A percentile compares a stretch with the other conserved stretches of the same genome.
Evolutionary conservation across 2,329 filamentous ascomycete genomes (phyloP).

Genomic region (Pseudocercospora cruenta): DNA sequence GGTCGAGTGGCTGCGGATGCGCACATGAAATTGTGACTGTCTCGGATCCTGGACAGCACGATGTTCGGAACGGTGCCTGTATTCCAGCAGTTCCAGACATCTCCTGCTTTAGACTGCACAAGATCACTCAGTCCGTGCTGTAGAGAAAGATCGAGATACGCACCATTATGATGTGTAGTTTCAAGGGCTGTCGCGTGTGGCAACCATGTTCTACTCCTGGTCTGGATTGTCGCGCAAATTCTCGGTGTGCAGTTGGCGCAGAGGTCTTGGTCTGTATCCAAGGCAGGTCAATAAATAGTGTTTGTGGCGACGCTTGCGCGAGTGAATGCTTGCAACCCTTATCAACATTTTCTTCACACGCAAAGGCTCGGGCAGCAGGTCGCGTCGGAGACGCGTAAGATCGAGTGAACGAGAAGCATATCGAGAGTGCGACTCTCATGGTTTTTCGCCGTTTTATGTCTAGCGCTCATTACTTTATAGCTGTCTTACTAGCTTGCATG

Average conservation of each 20-base stretch:
- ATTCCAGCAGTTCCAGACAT: not conserved
- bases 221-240: not conserved
- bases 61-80: not conserved
- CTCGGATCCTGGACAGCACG: not conserved
- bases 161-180: not conserved
- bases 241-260: not conserved
- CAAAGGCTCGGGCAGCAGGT: not conserved
- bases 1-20: not conserved
- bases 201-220: not conserved
- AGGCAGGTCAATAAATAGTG: not conserved
- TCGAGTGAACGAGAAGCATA: not conserved
- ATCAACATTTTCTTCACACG: not conserved
- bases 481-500: not conserved
- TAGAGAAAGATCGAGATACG: not conserved
- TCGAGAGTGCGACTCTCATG: not conserved
- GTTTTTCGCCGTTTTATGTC: not conserved
- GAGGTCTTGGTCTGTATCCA: not conserved
- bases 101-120: not conserved
- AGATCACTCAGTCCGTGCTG: not conserved
- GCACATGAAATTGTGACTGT: not conserved
- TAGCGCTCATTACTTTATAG: not conserved
- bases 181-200: not conserved
- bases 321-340: not conserved
- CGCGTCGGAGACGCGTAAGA: not conserved
- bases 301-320: not conserved